A percentile compares a stretch with the other conserved stretches of the same genome.
phyloP scores from a whole-genome alignment of 768 basidiomycete genomes.

The Tulasnella sp. region DNA sequence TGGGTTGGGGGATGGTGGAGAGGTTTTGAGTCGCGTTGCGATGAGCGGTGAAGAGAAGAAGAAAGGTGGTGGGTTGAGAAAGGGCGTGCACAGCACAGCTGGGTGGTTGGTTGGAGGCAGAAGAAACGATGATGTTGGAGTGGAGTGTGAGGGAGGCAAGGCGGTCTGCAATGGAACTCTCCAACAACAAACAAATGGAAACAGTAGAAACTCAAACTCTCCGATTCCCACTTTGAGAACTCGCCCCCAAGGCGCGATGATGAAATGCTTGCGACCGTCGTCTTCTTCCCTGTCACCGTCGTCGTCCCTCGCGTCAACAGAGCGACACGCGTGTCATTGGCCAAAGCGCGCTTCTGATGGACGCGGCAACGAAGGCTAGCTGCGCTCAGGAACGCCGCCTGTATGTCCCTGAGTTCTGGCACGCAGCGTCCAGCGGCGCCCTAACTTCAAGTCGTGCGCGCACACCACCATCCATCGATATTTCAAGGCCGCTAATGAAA shows the following conservation, averaged over 20 bases:
- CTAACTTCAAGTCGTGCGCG: no score
- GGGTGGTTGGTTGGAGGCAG: background rate
- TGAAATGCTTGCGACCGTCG: background rate
- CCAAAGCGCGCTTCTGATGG: background rate
- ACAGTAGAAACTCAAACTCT: constrained; percentile 3
- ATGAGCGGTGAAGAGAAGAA: background rate
- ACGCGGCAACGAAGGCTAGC: background rate
- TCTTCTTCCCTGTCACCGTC: background rate
- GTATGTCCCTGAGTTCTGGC: background rate
- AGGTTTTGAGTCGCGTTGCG: background rate
- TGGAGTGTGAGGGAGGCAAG: background rate
- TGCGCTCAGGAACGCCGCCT: background rate
- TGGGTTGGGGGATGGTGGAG: background rate
- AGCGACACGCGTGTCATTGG: background rate
- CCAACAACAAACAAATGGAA: background rate
- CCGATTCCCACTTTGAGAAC: background rate
- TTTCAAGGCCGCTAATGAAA: no score
- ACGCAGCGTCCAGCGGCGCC: no score
- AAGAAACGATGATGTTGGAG: background rate
- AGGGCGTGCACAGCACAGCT: background rate
- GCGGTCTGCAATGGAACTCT: background rate
- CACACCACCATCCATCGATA: no score
- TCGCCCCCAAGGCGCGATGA: background rate
- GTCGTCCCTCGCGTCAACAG: background rate
- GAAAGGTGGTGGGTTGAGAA: constrained; percentile 1